Base-by-base conservation (phyloP, 192 early-diverging fungal species). In the Gaertneriomyces sp. region DNA sequence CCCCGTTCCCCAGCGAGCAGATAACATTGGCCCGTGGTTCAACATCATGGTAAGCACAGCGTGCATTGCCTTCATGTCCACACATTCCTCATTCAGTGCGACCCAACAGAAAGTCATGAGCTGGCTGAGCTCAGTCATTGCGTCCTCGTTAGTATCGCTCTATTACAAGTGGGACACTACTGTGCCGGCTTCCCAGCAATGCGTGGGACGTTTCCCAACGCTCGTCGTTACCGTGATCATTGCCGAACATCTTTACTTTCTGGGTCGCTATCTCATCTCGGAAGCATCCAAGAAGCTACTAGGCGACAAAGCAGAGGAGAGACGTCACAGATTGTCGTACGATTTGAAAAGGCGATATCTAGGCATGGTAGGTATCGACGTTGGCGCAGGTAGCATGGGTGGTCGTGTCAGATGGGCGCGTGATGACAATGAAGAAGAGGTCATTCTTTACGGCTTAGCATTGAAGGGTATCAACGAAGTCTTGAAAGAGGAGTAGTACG, bases 1-100 rank as follows among this genome's bases (percentile, higher is more conserved):
- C 11, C 89, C 91, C 0, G 80, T 84, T 54, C 89, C 91, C 7
- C 66, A 81, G 25, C 75, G 90, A 11, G 82, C 87, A 40, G 89
- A 91, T 61, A 80, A 85, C 44, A 89, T 91, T 60, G 87, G 88
- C 14, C 89, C 91, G 19, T 93, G 91, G 91, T 54, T 89, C 16
- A 73, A 79, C 43, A 87, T 81, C 42, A 69, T 92, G 70, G 55
- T 79, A 19, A 70, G 50, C 0, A 57, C 16, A 16, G 33, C 4
- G 5, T 6, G 16, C 5, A 14, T 16, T 57, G 0, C 4, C n/a
- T 57, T 17, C 16, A n/a, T 9, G 3, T 57, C 33, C 14, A 39
- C 8, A 4, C 4, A 5, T 53, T 25, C 42, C 42, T 33, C 44
- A 46, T 49, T 16, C 42, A 61, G 2, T 16, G 7, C 45, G 2